phyloP scores from a whole-genome alignment of 257 asterid genomes.

The Nicotiana benthamiana region DNA sequence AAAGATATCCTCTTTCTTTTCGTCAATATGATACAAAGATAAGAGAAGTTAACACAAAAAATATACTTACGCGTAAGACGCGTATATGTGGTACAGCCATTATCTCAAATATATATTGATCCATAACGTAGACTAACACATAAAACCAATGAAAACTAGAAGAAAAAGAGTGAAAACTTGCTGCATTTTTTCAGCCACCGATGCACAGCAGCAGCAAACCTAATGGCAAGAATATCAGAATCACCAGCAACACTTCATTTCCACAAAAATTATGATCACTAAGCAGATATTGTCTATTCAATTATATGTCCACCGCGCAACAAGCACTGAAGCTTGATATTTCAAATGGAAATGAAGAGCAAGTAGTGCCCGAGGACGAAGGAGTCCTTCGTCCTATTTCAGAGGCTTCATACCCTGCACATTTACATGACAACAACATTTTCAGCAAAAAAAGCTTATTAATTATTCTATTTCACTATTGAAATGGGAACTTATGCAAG shows the following conservation, averaged over 20 bases:
- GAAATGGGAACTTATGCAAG: neutral
- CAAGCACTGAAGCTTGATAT: neutral
- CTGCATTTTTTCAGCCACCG: neutral
- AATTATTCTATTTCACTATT: neutral
- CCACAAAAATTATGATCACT: neutral
- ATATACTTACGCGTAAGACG: no score
- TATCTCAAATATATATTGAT: neutral
- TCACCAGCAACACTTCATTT: neutral
- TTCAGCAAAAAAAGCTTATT: neutral
- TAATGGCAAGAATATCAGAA: neutral
- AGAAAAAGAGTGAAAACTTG: neutral
- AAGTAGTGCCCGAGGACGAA: neutral
- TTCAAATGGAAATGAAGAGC: neutral
- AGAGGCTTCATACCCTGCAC: constrained; percentile 20
- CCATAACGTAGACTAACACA: neutral
- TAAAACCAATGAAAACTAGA: neutral
- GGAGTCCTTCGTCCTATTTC: constrained; percentile 1
- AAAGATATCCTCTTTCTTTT: no score
- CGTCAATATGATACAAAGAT: no score
- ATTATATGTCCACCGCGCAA: neutral
- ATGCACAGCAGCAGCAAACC: neutral
- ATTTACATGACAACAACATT: neutral
- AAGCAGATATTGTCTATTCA: neutral
- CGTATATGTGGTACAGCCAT: neutral
- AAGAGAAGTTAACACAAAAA: no score